Percentiles rank a stretch among this genome's conserved stretches.
Conservation (phyloP, 106 monocot genomes). For the Allium sativum region DNA sequence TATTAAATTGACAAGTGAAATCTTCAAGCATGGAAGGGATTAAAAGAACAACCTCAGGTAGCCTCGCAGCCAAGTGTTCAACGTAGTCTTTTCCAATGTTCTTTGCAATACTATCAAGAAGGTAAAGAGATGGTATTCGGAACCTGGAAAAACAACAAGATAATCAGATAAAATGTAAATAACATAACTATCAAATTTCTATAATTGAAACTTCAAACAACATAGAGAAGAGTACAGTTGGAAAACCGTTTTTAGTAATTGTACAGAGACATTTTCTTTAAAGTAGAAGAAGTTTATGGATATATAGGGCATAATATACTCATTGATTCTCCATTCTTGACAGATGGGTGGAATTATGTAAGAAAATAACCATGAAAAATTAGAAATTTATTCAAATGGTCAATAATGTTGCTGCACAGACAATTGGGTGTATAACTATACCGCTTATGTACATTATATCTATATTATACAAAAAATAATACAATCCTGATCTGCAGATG, state of each 20-base stretch:
- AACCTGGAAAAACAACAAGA: slow-evolving; percentile 39
- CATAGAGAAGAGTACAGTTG: neutral
- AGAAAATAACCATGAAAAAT: no score
- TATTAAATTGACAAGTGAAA: no score
- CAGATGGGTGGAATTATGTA: no score
- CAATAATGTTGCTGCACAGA: no score
- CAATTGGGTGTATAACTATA: no score
- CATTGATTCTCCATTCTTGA: no score
- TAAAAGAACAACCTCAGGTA: slow-evolving; percentile 62
- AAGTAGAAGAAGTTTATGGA: neutral
- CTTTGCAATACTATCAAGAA: slow-evolving; percentile 97
- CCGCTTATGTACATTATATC: no score
- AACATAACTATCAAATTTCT: neutral
- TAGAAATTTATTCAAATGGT: no score
- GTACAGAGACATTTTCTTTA: neutral
- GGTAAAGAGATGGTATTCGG: slow-evolving; percentile 97
- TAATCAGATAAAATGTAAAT: slow-evolving; percentile 9
- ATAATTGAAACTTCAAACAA: no score
- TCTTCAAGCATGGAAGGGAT: neutral
- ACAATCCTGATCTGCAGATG: no score
- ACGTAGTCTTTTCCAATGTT: slow-evolving; percentile 96
- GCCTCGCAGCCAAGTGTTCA: slow-evolving; percentile 70
- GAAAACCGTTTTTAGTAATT: neutral
- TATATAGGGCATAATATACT: no score
- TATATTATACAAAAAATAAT: no score